Evolutionary conservation across 768 basidiomycete genomes (phyloP).

Genomic region (Pleurotus ostreatus): DNA sequence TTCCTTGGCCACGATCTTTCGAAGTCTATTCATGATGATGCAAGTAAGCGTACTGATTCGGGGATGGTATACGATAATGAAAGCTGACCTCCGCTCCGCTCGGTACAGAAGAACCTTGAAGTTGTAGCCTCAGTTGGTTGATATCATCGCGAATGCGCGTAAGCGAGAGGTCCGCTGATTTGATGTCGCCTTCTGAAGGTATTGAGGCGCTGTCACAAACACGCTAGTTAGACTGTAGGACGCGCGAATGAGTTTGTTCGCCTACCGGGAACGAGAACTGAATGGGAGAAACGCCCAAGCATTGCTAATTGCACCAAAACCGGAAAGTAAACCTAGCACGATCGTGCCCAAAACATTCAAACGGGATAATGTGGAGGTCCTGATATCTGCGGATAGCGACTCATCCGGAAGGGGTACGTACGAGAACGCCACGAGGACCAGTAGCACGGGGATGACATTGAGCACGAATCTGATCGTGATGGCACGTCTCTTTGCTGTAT

Average conservation of each 20-base stretch:
- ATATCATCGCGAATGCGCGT: slow-evolving; percentile 60
- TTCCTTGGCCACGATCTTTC: slow-evolving; percentile 14
- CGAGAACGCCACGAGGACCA: slow-evolving; percentile 60
- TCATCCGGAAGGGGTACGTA: slow-evolving; percentile 63
- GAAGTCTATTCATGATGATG: background rate
- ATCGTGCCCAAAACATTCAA: slow-evolving; percentile 74
- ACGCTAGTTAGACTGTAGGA: background rate
- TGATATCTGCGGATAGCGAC: slow-evolving; percentile 33
- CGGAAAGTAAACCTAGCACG: slow-evolving; percentile 76
- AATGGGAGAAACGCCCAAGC: slow-evolving; percentile 58
- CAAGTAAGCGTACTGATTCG: slow-evolving; percentile 5
- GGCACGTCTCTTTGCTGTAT: slow-evolving; percentile 4
- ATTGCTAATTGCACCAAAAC: slow-evolving; percentile 70
- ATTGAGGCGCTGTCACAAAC: slow-evolving; percentile 20
- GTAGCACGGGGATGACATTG: slow-evolving; percentile 43
- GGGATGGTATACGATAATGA: background rate
- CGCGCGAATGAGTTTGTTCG: background rate
- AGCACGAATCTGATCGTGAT: slow-evolving; percentile 20
- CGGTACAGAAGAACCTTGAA: slow-evolving; percentile 11
- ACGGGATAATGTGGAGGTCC: slow-evolving; percentile 52
- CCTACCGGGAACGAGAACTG: slow-evolving; percentile 25
- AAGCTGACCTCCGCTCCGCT: slow-evolving; percentile 20
- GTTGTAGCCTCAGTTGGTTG: slow-evolving; percentile 29
- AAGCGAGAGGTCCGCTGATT: slow-evolving; percentile 53
- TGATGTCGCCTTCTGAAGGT: slow-evolving; percentile 50